A percentile compares a stretch with the other conserved stretches of the same genome.
phyloP scores from a whole-genome alignment of 176 grass and related monocot genomes.

The Paspalum notatum region DNA sequence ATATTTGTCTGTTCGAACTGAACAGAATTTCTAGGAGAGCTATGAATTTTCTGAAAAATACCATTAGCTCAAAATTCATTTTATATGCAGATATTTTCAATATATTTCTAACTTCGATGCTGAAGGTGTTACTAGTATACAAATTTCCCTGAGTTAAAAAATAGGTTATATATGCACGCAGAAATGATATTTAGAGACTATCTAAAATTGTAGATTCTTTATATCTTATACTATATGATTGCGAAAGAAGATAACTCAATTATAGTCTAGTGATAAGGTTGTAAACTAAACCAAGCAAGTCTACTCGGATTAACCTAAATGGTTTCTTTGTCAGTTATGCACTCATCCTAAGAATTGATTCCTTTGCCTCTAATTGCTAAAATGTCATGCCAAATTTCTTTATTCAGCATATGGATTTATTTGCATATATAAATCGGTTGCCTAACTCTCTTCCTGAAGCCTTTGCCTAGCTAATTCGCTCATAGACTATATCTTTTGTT shows the following conservation, averaged over 20 bases:
- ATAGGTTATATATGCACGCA: not conserved
- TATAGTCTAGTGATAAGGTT: conserved; percentile 21
- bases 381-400: conserved; percentile 19
- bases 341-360: conserved; percentile 30
- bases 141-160: not conserved
- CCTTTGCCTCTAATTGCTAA: not conserved
- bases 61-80: not conserved
- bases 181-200: not conserved
- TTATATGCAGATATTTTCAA: no score
- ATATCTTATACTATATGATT: not conserved
- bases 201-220: not conserved
- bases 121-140: not conserved
- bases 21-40: not conserved
- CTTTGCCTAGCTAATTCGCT: not conserved
- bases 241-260: not conserved
- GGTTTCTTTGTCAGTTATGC: conserved; percentile 43
- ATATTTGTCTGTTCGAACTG: not conserved
- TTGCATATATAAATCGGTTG: not conserved
- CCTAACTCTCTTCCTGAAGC: not conserved
- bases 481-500: not conserved
- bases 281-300: conserved; percentile 16
- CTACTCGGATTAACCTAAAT: conserved; percentile 25
- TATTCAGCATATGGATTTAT: not conserved
- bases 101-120: not conserved
- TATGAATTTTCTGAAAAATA: not conserved